These are phyloP conservation scores for Cenchrus fungigraminus DNA, from an alignment of 176 grass and related monocot genomes.

Conservation along the genomic window DNA sequence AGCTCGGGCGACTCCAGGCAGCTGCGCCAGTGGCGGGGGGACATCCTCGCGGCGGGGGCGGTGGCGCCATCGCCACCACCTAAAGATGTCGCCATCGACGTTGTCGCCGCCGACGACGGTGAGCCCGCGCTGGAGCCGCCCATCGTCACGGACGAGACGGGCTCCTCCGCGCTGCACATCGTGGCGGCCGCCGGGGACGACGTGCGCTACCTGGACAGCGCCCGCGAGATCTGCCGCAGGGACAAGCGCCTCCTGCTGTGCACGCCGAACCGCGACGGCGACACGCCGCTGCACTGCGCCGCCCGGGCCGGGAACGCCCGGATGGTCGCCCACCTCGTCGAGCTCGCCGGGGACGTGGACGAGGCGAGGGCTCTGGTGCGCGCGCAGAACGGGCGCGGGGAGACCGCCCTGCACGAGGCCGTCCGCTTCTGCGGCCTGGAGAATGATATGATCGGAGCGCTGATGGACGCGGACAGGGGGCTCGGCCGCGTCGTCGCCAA, in stretches of 20 bases:
- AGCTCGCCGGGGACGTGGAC: background rate
- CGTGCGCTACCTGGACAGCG: background rate
- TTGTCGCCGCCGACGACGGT: background rate
- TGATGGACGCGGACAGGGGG: background rate
- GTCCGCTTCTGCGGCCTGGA: background rate
- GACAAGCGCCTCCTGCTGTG: background rate
- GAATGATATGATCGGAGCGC: background rate
- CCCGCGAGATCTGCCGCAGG: background rate
- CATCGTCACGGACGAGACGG: no score
- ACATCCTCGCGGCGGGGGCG: background rate
- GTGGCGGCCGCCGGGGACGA: conserved; percentile 18
- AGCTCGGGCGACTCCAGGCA: background rate
- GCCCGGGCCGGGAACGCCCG: background rate
- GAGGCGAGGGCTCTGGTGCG: background rate
- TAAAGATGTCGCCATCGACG: background rate
- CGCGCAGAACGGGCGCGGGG: background rate
- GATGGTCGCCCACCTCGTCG: background rate
- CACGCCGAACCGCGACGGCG: background rate
- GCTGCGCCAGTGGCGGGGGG: background rate
- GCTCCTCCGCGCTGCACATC: conserved; percentile 21
- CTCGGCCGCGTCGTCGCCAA: background rate
- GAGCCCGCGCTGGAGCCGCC: background rate
- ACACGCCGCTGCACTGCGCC: conserved; percentile 41
- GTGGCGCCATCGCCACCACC: background rate
- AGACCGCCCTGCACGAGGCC: conserved; percentile 40